Evolutionary conservation across 345 rosid species (phyloP), one percentile per base, ranked within the genome.

Genomic region (Microcos paniculata): DNA sequence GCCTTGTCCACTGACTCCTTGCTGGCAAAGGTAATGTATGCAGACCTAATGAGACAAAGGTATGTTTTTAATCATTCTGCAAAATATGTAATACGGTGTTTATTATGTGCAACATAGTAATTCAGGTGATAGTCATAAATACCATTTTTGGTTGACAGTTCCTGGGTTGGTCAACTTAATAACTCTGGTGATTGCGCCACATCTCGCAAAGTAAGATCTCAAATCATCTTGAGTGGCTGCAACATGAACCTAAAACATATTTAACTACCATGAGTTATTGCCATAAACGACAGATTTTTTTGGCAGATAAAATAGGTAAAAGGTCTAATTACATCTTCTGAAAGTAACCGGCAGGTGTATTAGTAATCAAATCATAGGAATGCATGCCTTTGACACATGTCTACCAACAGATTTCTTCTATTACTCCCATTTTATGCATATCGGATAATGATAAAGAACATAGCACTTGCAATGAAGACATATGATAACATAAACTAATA

Each of bases 1-100:
- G 71, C 71, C 71, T 45, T 67, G 71, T 67, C 55, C 35, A 15
- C 71, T 45, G 71, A 66, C 35, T 66, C 71, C 71, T 43, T 45
- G 55, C 5, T 43, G 53, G 71, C 15, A 45, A 43, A 66, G 71
- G 71, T 66, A 43, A 66, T 45, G 52, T 45, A 67, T 26, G 40
- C 71, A 67, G 71, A 46, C 71, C 71, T 67, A 55, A 46, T 67
- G 55, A 46, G 55, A 33, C 55, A 45, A 67, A 46, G 55, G 23
- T 38, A 26, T 45, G 38, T 24, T 45, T 24, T 45, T 67, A 45
- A 67, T 45, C 55, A 26, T 11, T 19, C 56, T 10, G 38, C 13
- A 45, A 43, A 67, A 67, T 45, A 67, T 12, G 33, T 35, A 40
- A 38, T 28, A 59, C 18, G 12, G 48, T n/a, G 16, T 59, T 19